Percentiles rank a stretch among this genome's conserved stretches.
Conservation (phyloP, 2,329 filamentous ascomycete species). For the Achaetomium macrosporum region DNA sequence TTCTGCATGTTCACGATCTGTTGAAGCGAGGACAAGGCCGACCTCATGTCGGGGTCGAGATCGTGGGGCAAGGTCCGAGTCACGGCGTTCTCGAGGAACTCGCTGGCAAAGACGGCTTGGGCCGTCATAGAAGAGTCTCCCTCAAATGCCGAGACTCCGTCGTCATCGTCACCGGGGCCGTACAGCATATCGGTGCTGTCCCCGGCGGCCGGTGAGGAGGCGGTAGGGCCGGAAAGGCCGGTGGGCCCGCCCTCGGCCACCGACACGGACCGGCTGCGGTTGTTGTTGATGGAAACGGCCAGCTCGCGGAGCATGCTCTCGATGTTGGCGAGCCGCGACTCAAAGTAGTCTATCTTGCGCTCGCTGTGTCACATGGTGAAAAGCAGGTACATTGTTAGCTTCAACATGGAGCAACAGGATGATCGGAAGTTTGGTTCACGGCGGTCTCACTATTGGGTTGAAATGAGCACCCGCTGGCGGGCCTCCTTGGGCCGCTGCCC, state of each 20-base stretch:
- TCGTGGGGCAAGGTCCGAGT: slow-evolving; percentile 41
- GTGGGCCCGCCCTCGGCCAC: slow-evolving; percentile 7
- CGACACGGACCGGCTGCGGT: slow-evolving; percentile 16
- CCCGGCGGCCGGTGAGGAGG: slow-evolving; percentile 1
- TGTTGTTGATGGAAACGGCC: slow-evolving; percentile 18
- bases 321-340: slow-evolving; percentile 34
- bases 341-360: slow-evolving; percentile 34
- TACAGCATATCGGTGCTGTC: slow-evolving; percentile 13
- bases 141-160: slow-evolving; percentile 39
- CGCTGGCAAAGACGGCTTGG: slow-evolving; percentile 48
- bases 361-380: slow-evolving; percentile 36
- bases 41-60: slow-evolving; percentile 46
- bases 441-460: slow-evolving; percentile 51
- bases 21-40: slow-evolving; percentile 45
- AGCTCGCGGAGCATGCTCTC: slow-evolving; percentile 34
- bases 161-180: slow-evolving; percentile 29
- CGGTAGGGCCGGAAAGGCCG: not conserved
- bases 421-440: not conserved
- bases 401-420: too few species aligned
- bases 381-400: too few species aligned
- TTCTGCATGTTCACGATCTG: slow-evolving; percentile 49
- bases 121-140: slow-evolving; percentile 45
- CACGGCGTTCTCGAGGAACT: slow-evolving; percentile 50
- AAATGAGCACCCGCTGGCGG: slow-evolving; percentile 52
- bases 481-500: slow-evolving; percentile 50